Evolutionary conservation across 2,329 filamentous ascomycete genomes (phyloP).

Genomic region (Trichoderma afroharzianum): DNA sequence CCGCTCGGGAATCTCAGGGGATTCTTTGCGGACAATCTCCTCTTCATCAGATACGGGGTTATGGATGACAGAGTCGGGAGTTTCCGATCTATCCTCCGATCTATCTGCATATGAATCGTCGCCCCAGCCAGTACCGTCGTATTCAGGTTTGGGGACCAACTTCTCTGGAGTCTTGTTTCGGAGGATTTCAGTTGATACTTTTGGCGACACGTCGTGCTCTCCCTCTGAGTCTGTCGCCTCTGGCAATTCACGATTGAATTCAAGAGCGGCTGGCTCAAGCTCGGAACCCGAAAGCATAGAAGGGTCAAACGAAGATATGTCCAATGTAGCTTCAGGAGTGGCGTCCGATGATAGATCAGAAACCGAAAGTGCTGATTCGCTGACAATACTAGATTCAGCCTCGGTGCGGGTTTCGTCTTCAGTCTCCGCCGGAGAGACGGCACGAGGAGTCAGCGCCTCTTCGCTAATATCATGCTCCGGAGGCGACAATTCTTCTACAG

Average conservation of each 20-base stretch:
- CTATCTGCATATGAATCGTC: conserved; percentile 44
- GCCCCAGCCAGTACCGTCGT: conserved; percentile 61
- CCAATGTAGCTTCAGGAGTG: neutral
- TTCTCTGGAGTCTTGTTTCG: conserved; percentile 49
- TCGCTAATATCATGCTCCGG: conserved; percentile 38
- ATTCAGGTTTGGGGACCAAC: conserved; percentile 54
- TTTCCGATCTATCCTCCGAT: conserved; percentile 58
- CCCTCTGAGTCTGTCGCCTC: neutral
- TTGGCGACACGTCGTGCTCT: neutral
- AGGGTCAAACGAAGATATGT: neutral
- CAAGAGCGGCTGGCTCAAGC: neutral
- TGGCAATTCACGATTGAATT: neutral
- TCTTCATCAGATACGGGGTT: conserved; percentile 58
- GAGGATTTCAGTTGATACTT: conserved; percentile 18
- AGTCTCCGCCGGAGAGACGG: conserved; percentile 28
- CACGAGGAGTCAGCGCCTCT: conserved; percentile 48
- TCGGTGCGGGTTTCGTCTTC: neutral
- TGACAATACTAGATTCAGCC: neutral
- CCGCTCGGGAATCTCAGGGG: conserved; percentile 71
- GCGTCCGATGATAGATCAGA: neutral
- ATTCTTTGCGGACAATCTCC: conserved; percentile 42
- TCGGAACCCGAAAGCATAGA: neutral
- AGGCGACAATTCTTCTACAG: neutral
- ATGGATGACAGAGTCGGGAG: conserved; percentile 87
- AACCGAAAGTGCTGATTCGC: neutral